A percentile compares a stretch with the other conserved stretches of the same genome.
phyloP scores from a whole-genome alignment of 345 rosid genomes.

The Dovyalis caffra region DNA sequence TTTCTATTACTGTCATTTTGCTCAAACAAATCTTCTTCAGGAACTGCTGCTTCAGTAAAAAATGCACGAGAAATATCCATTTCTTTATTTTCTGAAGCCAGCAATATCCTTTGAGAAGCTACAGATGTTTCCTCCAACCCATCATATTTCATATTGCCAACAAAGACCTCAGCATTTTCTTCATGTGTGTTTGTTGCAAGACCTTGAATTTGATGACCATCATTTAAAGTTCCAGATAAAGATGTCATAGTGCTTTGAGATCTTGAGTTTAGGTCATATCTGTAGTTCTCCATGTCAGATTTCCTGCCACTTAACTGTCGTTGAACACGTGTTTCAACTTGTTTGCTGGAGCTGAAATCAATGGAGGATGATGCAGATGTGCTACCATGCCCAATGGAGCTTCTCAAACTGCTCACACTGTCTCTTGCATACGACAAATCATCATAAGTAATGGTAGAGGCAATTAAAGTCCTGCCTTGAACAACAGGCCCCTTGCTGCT shows the following conservation, averaged over 20 bases:
- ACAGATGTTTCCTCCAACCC: constrained; percentile 37
- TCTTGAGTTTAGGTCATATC: constrained; percentile 50
- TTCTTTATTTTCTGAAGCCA: constrained; percentile 37
- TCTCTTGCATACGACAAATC: constrained; percentile 69
- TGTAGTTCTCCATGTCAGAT: constrained; percentile 64
- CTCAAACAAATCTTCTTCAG: constrained; percentile 27
- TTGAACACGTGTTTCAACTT: constrained; percentile 53
- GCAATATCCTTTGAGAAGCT: constrained; percentile 36
- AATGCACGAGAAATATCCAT: constrained; percentile 25
- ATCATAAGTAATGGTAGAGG: constrained; percentile 58
- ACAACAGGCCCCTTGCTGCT: constrained; percentile 69
- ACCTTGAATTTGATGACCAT: constrained; percentile 50
- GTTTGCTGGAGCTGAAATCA: constrained; percentile 70
- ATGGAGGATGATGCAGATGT: constrained; percentile 78
- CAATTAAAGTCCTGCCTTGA: constrained; percentile 64
- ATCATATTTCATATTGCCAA: constrained; percentile 30
- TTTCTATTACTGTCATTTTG: constrained; percentile 31
- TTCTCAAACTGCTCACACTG: constrained; percentile 66
- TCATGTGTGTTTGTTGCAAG: constrained; percentile 41
- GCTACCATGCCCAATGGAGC: constrained; percentile 75
- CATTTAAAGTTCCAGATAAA: constrained; percentile 53
- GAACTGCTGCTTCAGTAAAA: constrained; percentile 21
- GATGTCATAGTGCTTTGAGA: constrained; percentile 60
- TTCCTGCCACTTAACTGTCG: constrained; percentile 70
- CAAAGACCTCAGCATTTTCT: constrained; percentile 37